These are phyloP conservation scores for Carex sylvatica DNA, from an alignment of 202 grass and related monocot species.

Conservation along the genomic window DNA sequence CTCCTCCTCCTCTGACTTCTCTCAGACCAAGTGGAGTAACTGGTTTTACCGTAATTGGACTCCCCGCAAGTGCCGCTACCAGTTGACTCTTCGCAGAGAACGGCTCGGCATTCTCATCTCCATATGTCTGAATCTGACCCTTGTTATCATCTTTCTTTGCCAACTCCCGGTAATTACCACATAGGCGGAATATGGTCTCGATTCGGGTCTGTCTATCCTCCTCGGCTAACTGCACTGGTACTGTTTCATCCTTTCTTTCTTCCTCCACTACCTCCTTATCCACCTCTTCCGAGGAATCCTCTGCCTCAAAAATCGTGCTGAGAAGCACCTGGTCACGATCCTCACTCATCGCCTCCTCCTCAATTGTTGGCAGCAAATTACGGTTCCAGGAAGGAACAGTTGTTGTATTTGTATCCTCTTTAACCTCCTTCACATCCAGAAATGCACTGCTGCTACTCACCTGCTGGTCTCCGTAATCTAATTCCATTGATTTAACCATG, in stretches of 20 bases:
- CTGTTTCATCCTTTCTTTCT: constrained; percentile 19
- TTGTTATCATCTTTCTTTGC: constrained; percentile 34
- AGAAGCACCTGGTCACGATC: constrained; percentile 59
- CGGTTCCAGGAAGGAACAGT: constrained; percentile 23
- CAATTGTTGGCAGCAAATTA: constrained; percentile 34
- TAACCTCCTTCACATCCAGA: constrained; percentile 67
- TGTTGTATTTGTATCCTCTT: constrained; percentile 41
- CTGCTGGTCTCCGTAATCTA: constrained; percentile 70
- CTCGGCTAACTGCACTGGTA: constrained; percentile 34
- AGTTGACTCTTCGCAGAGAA: constrained; percentile 8
- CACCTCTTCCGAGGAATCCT: constrained; percentile 49
- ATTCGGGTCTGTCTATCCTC: constrained; percentile 51
- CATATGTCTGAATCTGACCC: constrained; percentile 32
- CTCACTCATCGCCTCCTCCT: constrained; percentile 38
- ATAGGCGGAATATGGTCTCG: constrained; percentile 82
- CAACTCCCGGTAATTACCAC: constrained; percentile 71
- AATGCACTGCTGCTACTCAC: constrained; percentile 10
- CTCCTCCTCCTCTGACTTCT: not conserved
- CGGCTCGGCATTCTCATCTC: constrained; percentile 50
- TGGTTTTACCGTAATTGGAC: constrained; percentile 1
- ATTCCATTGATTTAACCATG: constrained; percentile 86
- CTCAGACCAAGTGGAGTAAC: not conserved
- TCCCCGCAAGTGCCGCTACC: constrained; percentile 31
- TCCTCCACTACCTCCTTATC: constrained; percentile 84
- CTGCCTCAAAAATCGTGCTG: constrained; percentile 76